These are phyloP conservation scores for Aspergillus cejpii DNA, from an alignment of 2,329 filamentous ascomycete species.

Conservation along the genomic window DNA sequence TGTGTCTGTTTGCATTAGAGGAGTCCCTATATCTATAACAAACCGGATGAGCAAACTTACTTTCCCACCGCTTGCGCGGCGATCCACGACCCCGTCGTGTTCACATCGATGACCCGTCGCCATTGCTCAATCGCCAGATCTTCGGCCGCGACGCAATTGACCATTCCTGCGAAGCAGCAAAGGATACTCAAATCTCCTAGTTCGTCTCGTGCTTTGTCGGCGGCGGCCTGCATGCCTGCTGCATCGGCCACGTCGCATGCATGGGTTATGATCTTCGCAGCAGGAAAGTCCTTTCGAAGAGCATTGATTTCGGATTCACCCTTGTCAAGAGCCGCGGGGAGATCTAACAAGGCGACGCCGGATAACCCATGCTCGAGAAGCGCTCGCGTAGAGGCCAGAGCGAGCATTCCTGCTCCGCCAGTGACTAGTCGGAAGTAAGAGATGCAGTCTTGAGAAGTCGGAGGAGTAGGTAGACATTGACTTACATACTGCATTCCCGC, in stretches of 20 bases:
- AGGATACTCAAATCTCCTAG: conserved; percentile 52
- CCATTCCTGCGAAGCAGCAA: conserved; percentile 62
- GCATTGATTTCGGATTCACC: conserved; percentile 38
- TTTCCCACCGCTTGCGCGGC: conserved; percentile 58
- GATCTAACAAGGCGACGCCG: conserved; percentile 56
- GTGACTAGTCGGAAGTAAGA: conserved; percentile 45
- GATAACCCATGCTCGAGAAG: conserved; percentile 61
- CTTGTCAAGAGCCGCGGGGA: conserved; percentile 40
- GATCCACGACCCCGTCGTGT: conserved; percentile 63
- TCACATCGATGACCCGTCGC: conserved; percentile 61
- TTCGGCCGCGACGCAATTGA: conserved; percentile 55
- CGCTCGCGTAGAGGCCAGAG: conserved; percentile 52
- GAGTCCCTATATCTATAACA: background rate
- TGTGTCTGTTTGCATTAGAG: conserved; percentile 34
- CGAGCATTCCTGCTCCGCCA: conserved; percentile 60
- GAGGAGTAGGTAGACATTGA: conserved; percentile 1
- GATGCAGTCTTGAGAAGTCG: background rate
- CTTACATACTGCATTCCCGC: conserved; percentile 28
- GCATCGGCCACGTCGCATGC: conserved; percentile 56
- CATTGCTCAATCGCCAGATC: conserved; percentile 55
- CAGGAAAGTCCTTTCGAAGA: conserved; percentile 51
- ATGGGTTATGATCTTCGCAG: conserved; percentile 46
- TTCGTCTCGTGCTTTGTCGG: conserved; percentile 12
- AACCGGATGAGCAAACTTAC: conserved; percentile 17
- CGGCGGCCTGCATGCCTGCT: conserved; percentile 14